Base-by-base conservation (phyloP, 2,329 filamentous ascomycete genomes). In the Purpureocillium lavendulum region DNA sequence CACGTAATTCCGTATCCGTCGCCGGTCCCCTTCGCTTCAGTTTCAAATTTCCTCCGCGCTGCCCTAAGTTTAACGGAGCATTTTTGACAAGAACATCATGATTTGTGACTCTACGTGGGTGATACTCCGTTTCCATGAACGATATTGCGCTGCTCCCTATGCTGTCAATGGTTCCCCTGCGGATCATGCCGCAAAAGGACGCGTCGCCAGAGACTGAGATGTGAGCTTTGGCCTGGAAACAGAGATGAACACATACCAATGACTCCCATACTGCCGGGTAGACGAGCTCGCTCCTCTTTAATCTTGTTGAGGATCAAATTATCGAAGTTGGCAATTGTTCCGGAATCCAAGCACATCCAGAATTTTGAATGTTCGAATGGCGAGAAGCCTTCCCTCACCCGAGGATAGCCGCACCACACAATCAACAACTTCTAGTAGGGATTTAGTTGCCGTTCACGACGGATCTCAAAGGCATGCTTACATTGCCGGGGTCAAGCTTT, bases 371-470 rank as follows among this genome's bases (percentile, higher is more conserved):
- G 34, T 30, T 37, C 31, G 14, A 43, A 43, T 24, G 28, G 38
- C 12, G 26, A 28, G n/a, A 35, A 30, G 24, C 38, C 31, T 7
- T 7, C 34, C 12, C 26, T 12, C 32, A 17, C 14, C 2, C 14
- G 10, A 30, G 26, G 36, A 37, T 41, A 44, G 12, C 36, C 26
- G 11, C 24, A 44, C 36, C 9, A 44, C 11, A 44, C 14, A 8
- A 44, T 14, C 36, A 44, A 31, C 4, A 44, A 16, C 31, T 44
- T 33, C 33, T 44, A 16, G 16, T 7, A 9, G 29, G 12, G 26
- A n/a, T 18, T 26, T 30, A 35, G 13, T 35, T 14, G 28, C 15
- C n/a, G 32, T 33, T 12, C 30, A 7, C 15, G 41, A 4, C 18
- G 7, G 28, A 15, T 24, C 11, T 15, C 16, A n/a, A 28, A 33